Percentiles rank a stretch among this genome's conserved stretches.
Evolutionary conservation across 1,139 yeast species (phyloP).

Genomic region (Debaryomycetaceae sp.): DNA sequence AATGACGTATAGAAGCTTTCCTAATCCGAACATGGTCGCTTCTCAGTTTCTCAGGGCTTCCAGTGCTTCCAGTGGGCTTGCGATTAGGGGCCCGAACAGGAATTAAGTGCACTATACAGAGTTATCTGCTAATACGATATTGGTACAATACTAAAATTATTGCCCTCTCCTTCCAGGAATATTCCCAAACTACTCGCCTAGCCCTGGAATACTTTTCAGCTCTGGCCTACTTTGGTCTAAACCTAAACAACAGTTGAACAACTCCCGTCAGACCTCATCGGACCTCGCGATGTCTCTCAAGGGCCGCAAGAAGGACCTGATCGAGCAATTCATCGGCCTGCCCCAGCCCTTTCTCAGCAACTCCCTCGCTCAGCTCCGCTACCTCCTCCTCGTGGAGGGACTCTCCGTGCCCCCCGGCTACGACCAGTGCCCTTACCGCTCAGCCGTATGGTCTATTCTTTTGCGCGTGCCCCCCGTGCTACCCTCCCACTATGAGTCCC

Average conservation of each 20-base stretch:
- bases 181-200: too few species aligned
- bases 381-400: conserved; percentile 72
- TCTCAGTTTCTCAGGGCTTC: neutral
- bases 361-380: conserved; percentile 69
- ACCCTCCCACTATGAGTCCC: conserved; percentile 39
- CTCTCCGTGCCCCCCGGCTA: conserved; percentile 41
- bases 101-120: too few species aligned
- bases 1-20: conserved; percentile 56
- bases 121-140: too few species aligned
- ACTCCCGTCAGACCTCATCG: too few species aligned
- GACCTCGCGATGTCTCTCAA: conserved; percentile 4
- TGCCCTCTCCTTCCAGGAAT: too few species aligned
- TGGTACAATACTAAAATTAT: too few species aligned
- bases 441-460: conserved; percentile 75
- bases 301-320: conserved; percentile 51
- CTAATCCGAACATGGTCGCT: conserved; percentile 53
- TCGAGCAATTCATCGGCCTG: conserved; percentile 51
- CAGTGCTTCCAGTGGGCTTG: too few species aligned
- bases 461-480: conserved; percentile 53
- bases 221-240: too few species aligned
- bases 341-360: conserved; percentile 57
- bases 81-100: too few species aligned
- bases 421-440: conserved; percentile 54
- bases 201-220: too few species aligned
- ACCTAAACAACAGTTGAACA: too few species aligned